These are phyloP conservation scores for Volvariella surrecta DNA, from an alignment of 1,284 basidiomycete species.

Conservation along the genomic window DNA sequence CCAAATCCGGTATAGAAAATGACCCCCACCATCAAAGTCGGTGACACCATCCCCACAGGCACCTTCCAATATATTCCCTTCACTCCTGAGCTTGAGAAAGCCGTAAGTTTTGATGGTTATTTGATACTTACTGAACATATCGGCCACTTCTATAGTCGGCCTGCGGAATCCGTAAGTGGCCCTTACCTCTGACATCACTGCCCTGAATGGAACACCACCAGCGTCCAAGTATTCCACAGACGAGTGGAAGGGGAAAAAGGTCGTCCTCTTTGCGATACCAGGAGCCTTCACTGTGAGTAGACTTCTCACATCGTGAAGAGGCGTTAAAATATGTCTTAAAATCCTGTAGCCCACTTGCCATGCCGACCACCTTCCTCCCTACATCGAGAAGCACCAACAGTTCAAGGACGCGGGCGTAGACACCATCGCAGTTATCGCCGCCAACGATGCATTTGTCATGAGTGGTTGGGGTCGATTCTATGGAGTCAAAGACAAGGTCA, in stretches of 20 bases:
- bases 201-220: conserved; percentile 17
- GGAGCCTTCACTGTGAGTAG: conserved; percentile 69
- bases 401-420: conserved; percentile 74
- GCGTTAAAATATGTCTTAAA: background rate
- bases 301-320: background rate
- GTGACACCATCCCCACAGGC: conserved; percentile 55
- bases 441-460: conserved; percentile 76
- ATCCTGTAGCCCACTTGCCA: conserved; percentile 60
- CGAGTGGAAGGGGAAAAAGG: conserved; percentile 79
- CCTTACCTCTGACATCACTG: conserved; percentile 9
- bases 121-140: conserved; percentile 5
- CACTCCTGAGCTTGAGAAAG: conserved; percentile 54
- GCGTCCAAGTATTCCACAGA: conserved; percentile 47
- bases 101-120: conserved; percentile 26
- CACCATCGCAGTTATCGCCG: conserved; percentile 58
- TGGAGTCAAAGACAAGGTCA: conserved; percentile 68
- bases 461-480: conserved; percentile 68
- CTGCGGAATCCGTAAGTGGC: conserved; percentile 53
- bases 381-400: conserved; percentile 52
- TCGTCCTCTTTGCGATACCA: conserved; percentile 71
- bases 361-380: conserved; percentile 64
- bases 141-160: conserved; percentile 28
- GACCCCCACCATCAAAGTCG: conserved; percentile 42
- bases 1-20: background rate
- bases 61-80: conserved; percentile 62